phyloP scores from a whole-genome alignment of 805 yeast genomes.

The Grigorovia yakushimaensis region DNA sequence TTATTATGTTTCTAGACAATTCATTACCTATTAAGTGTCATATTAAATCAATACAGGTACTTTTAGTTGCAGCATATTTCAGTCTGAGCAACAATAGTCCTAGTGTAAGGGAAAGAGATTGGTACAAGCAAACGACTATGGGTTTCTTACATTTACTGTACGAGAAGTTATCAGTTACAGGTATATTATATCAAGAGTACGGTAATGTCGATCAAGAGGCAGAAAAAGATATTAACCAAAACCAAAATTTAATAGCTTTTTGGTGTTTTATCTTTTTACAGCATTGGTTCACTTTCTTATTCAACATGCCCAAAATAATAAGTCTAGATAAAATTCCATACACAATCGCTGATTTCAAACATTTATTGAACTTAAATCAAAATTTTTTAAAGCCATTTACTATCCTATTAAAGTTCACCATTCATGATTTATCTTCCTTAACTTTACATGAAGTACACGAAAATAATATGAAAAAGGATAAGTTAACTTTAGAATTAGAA shows the following conservation, averaged over 20 bases:
- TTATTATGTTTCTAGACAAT: neutral
- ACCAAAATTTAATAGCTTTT: conserved; percentile 4
- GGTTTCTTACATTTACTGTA: neutral
- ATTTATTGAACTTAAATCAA: conserved; percentile 10
- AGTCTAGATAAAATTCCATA: conserved; percentile 22
- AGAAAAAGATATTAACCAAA: neutral
- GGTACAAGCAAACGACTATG: neutral
- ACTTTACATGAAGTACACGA: conserved; percentile 17
- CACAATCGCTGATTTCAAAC: conserved; percentile 6
- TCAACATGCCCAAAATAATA: conserved; percentile 22
- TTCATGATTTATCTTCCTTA: neutral
- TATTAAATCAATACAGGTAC: neutral
- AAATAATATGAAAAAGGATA: conserved; percentile 9
- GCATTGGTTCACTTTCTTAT: conserved; percentile 24
- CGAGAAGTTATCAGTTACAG: neutral
- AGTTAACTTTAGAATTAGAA: conserved; percentile 13
- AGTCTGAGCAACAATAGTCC: neutral
- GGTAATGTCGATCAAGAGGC: neutral
- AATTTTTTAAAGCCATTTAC: conserved; percentile 19
- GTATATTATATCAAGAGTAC: neutral
- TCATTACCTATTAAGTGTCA: neutral
- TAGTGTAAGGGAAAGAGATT: neutral
- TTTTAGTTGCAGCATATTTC: neutral
- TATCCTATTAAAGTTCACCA: conserved; percentile 13
- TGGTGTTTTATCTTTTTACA: conserved; percentile 25